Evolutionary conservation across 2,329 filamentous ascomycete genomes (phyloP).

Genomic region (Penicillium vulpinum): DNA sequence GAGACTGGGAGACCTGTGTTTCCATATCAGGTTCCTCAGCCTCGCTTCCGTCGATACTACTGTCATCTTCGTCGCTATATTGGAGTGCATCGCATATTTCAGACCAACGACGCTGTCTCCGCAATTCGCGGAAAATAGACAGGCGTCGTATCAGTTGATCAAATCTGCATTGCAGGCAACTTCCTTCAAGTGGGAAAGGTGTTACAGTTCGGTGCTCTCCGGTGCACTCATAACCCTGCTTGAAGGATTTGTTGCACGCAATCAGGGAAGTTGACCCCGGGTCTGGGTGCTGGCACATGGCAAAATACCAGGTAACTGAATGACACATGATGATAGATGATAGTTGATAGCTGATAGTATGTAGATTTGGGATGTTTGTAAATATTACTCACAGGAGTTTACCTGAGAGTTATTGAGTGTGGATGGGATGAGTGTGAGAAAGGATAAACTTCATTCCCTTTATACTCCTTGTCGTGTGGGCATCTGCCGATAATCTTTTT

Average conservation of each 20-base stretch:
- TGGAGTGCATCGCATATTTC: not conserved
- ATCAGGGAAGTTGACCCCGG: conserved; percentile 11
- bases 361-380: not conserved
- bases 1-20: not conserved
- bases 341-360: not conserved
- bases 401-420: not conserved
- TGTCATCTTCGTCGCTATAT: not conserved
- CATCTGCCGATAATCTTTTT: not conserved
- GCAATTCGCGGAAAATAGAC: not conserved
- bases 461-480: not conserved
- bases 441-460: not conserved
- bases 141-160: not conserved
- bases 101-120: not conserved
- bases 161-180: conserved; percentile 9
- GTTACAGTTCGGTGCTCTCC: not conserved
- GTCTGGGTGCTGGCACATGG: conserved; percentile 23
- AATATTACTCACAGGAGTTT: not conserved
- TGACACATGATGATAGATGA: conserved; percentile 25
- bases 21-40: not conserved
- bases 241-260: conserved; percentile 16
- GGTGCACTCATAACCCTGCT: conserved; percentile 18
- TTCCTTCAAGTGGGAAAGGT: conserved; percentile 16
- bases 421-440: not conserved
- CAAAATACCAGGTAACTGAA: conserved; percentile 25
- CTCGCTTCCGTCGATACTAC: not conserved